Base-by-base conservation (phyloP, 2,329 filamentous ascomycete species). In the Fusarium graminum region DNA sequence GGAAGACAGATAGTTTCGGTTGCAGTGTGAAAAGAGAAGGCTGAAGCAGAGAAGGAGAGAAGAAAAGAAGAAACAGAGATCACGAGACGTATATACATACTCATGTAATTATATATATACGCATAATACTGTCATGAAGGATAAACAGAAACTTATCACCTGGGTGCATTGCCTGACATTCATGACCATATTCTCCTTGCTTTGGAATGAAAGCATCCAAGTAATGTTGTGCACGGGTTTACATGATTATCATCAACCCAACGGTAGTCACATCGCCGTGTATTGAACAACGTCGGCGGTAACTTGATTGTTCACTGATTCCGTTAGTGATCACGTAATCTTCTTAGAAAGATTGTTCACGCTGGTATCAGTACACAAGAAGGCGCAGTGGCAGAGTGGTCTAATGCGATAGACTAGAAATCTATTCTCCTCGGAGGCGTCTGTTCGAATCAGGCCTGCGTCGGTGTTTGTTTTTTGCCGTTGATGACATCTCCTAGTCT, bases 71-170 rank as follows among this genome's bases (percentile, higher is more conserved):
- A 26, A 46, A 41, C 32, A 25, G 29, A 19, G 36, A 44, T 26
- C 28, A 43, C 34, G 36, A 49, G 46, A 26, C 55, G 59, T 61
- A 68, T 63, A 60, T 59, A 64, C 54, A 59, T 61, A 70, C 55
- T 65, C 43, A 67, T 54, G 64, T 72, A 70, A 55, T 58, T 65
- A 58, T 59, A 60, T 64, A 52, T 63, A 68, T 67, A 34, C 64
- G 58, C 52, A 55, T 67, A 67, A 67, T 67, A 67, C 34, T 28
- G 45, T 59, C 58, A 55, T 53, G 52, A 67, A 64, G 49, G 52
- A 64, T 54, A 49, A 64, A 59, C 63, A 66, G 50, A 50, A 41
- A 64, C 45, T 64, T 29, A 36, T 54, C 40, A 50, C 38, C 46
- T 45, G 29, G 26, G 55, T 28, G n/a, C 19, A 42, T 22, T 42